Evolutionary conservation across 306 rosid genomes (phyloP).

Genomic region (Vigna hirtella): DNA sequence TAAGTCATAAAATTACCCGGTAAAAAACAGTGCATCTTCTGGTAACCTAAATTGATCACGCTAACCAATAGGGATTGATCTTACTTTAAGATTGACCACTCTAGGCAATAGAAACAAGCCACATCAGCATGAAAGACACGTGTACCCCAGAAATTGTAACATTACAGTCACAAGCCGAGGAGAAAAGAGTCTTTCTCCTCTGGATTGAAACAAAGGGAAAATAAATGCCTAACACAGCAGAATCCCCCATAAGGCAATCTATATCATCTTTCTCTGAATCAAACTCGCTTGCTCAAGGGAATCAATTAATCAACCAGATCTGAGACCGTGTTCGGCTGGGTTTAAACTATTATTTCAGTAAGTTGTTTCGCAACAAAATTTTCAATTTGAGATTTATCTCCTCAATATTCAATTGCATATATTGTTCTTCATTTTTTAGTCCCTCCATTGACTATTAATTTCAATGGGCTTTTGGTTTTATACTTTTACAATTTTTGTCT

Average conservation of each 20-base stretch:
- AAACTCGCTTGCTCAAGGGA: neutral
- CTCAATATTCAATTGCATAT: neutral
- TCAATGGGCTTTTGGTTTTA: slow-evolving; percentile 1
- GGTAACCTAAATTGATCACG: neutral
- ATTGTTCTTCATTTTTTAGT: neutral
- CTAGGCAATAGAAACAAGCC: slow-evolving; percentile 41
- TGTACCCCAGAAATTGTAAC: neutral
- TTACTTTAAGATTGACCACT: neutral
- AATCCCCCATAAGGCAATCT: slow-evolving; percentile 4
- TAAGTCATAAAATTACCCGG: no score
- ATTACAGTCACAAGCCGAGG: neutral
- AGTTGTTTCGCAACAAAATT: neutral
- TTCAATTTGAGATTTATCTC: slow-evolving; percentile 13
- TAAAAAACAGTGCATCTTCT: no score
- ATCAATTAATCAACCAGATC: slow-evolving; percentile 41
- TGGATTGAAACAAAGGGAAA: neutral
- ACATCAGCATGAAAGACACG: slow-evolving; percentile 38
- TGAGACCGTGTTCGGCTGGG: neutral
- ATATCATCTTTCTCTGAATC: slow-evolving; percentile 12
- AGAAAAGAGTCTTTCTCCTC: neutral
- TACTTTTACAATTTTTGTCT: neutral
- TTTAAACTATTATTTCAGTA: slow-evolving; percentile 3
- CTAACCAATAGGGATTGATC: slow-evolving; percentile 32
- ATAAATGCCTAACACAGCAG: neutral
- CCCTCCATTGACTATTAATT: neutral